Evolutionary conservation across 441 rosid genomes (phyloP).

Genomic region (Aleurites moluccanus): DNA sequence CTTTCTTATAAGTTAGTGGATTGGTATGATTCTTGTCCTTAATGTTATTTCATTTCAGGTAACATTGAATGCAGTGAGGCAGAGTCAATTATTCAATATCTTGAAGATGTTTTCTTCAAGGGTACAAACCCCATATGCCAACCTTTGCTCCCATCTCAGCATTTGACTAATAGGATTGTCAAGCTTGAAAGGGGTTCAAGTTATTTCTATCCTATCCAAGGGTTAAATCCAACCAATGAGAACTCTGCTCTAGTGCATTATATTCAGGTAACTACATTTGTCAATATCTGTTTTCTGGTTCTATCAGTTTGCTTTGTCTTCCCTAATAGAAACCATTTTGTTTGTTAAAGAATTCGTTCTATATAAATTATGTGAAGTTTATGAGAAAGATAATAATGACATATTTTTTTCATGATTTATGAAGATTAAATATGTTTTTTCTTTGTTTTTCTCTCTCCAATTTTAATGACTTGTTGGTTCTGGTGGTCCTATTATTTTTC

Average conservation of each 20-base stretch:
- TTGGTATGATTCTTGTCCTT: background rate
- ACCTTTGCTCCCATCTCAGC: conserved; percentile 69
- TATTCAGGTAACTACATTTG: conserved; percentile 61
- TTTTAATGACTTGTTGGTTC: background rate
- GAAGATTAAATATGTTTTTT: no score
- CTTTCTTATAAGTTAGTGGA: background rate
- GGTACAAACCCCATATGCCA: conserved; percentile 58
- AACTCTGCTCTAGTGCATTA: conserved; percentile 82
- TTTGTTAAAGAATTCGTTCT: background rate
- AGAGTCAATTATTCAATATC: conserved; percentile 52
- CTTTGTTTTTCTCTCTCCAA: no score
- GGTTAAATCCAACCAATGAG: conserved; percentile 73
- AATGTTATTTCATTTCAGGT: conserved; percentile 42
- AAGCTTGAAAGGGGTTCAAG: conserved; percentile 56
- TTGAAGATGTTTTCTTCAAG: conserved; percentile 63
- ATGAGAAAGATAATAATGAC: no score
- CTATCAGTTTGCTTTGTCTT: background rate
- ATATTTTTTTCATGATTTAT: no score
- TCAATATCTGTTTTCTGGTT: background rate
- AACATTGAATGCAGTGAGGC: conserved; percentile 70
- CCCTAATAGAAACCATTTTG: background rate
- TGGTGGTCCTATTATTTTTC: background rate
- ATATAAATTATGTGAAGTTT: background rate
- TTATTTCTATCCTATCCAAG: conserved; percentile 55
- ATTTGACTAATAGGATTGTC: conserved; percentile 62